These are phyloP conservation scores for Thielaviopsis musarum DNA, from an alignment of 2,329 filamentous ascomycete genomes.

Conservation along the genomic window DNA sequence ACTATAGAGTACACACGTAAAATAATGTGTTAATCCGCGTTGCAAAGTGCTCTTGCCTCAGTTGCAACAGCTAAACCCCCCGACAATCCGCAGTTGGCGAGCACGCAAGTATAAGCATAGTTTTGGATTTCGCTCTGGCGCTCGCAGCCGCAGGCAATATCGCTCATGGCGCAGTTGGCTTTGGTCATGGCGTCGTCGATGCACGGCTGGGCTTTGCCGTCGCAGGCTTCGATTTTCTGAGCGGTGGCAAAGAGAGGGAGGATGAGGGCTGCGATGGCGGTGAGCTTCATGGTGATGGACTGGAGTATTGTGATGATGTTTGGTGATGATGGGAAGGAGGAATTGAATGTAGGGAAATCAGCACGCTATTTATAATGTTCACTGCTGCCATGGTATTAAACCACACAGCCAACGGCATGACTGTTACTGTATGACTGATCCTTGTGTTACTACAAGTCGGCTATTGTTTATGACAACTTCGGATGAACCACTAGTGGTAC, in stretches of 20 bases:
- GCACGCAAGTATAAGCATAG: background rate
- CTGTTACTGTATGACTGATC: too few relatives aligned
- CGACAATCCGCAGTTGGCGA: background rate
- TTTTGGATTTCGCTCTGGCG: background rate
- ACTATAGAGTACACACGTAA: too few relatives aligned
- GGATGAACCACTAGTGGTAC: too few relatives aligned
- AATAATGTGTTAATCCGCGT: too few relatives aligned
- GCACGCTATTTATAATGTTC: background rate
- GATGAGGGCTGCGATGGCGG: background rate
- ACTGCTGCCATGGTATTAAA: too few relatives aligned
- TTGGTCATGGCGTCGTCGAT: conserved; percentile 1
- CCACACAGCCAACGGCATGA: too few relatives aligned
- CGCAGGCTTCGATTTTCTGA: background rate
- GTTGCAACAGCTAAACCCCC: background rate
- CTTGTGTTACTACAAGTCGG: too few relatives aligned
- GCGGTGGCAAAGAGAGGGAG: background rate
- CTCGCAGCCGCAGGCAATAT: conserved; percentile 6
- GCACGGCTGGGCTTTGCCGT: conserved; percentile 1
- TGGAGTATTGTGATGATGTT: background rate
- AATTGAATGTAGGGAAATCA: background rate
- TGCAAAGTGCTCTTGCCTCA: background rate
- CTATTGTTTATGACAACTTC: too few relatives aligned
- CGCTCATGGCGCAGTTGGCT: background rate
- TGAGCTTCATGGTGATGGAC: conserved; percentile 1
- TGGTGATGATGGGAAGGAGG: background rate